phyloP scores from a whole-genome alignment of 2,329 filamentous ascomycete genomes.

The Claviceps sp. region DNA sequence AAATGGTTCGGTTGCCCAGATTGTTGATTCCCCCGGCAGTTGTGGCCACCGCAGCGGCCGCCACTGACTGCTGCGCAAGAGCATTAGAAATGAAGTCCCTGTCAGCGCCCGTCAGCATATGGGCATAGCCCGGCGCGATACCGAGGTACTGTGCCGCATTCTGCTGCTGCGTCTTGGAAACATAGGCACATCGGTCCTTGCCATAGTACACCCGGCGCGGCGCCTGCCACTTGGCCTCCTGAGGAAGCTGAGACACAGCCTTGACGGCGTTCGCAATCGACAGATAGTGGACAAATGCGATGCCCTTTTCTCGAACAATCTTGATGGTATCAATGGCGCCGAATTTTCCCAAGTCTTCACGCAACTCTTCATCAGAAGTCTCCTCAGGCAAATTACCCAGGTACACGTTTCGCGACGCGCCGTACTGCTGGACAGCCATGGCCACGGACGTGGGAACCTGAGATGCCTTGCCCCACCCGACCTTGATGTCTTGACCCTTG shows the following conservation, averaged over 20 bases:
- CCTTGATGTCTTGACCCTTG: constrained; percentile 98
- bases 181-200: constrained; percentile 95
- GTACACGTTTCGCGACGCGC: constrained; percentile 93
- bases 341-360: constrained; percentile 91
- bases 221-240: constrained; percentile 93
- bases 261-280: constrained; percentile 98
- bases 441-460: constrained; percentile 95
- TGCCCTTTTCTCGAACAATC: constrained; percentile 93
- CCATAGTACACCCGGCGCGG: constrained; percentile 95
- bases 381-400: constrained; percentile 88
- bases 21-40: constrained; percentile 96
- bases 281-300: constrained; percentile 94
- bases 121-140: constrained; percentile 90
- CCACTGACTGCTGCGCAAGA: constrained; percentile 92
- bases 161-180: constrained; percentile 98
- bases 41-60: constrained; percentile 89
- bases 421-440: constrained; percentile 93
- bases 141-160: constrained; percentile 97
- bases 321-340: constrained; percentile 95
- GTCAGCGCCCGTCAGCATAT: constrained; percentile 91
- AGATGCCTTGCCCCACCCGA: constrained; percentile 97
- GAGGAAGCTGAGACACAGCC: constrained; percentile 87
- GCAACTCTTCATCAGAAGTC: constrained; percentile 77
- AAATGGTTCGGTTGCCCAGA: constrained; percentile 92
- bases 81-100: constrained; percentile 94